Evolutionary conservation across 331 rosid genomes (phyloP).

Genomic region (Phaseolus coccineus): DNA sequence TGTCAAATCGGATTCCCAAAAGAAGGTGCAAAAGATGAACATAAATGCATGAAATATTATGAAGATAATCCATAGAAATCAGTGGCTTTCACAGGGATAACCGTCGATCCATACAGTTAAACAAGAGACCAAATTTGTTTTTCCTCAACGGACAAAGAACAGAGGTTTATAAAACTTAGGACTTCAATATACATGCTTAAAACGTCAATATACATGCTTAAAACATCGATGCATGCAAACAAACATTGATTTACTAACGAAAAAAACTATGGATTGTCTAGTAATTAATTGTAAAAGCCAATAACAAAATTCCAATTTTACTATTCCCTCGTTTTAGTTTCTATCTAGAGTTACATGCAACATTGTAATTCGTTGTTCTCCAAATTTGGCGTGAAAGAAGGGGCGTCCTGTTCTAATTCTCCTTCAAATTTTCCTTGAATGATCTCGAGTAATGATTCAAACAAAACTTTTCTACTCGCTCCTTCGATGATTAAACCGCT

Average conservation of each 20-base stretch:
- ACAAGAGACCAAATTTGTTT: too few relatives aligned
- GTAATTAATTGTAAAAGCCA: neutral
- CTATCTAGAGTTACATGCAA: neutral
- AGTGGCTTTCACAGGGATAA: constrained; percentile 9
- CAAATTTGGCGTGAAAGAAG: neutral
- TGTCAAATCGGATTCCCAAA: constrained; percentile 35
- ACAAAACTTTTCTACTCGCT: constrained; percentile 11
- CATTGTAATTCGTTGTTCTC: neutral
- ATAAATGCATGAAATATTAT: neutral
- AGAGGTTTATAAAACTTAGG: neutral
- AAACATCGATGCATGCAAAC: neutral
- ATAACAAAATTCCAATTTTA: neutral
- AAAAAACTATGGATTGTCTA: neutral
- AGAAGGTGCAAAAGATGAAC: constrained; percentile 1
- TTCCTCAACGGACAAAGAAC: neutral
- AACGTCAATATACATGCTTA: neutral
- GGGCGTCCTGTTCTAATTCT: neutral
- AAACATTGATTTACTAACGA: neutral
- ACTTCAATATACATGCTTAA: neutral
- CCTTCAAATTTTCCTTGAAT: neutral
- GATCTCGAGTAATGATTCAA: constrained; percentile 10
- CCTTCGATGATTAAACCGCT: neutral
- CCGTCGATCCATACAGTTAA: constrained; percentile 5
- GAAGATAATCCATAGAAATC: constrained; percentile 16
- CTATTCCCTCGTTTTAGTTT: neutral